phyloP scores from a whole-genome alignment of 257 asterid genomes.

The Solanum raphanifolium region DNA sequence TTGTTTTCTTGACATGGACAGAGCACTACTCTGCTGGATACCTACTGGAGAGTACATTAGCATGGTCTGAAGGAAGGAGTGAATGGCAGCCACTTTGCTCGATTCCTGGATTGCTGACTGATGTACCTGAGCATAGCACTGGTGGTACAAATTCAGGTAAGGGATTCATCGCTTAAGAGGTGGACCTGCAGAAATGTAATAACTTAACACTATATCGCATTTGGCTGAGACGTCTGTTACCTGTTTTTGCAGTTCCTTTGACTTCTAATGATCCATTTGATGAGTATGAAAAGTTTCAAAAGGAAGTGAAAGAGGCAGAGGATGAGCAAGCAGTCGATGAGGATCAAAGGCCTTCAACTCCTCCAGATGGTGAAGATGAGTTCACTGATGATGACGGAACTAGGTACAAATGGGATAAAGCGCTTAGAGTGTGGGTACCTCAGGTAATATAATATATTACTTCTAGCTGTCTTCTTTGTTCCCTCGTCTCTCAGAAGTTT shows the following conservation, averaged over 20 bases:
- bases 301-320: constrained; percentile 67
- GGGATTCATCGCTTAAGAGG: background rate
- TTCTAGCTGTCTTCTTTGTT: background rate
- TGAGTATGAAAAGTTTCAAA: constrained; percentile 84
- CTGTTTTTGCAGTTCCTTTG: constrained; percentile 26
- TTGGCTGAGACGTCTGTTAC: background rate
- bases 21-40: constrained; percentile 80
- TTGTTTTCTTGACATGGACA: constrained; percentile 45
- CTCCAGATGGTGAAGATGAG: constrained; percentile 93
- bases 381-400: constrained; percentile 98
- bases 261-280: constrained; percentile 52
- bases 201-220: background rate
- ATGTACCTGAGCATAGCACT: constrained; percentile 22
- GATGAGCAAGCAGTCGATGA: constrained; percentile 35
- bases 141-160: constrained; percentile 31
- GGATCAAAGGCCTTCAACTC: constrained; percentile 73
- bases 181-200: background rate
- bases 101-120: constrained; percentile 39
- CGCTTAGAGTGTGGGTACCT: constrained; percentile 83
- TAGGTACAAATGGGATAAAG: constrained; percentile 76
- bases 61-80: constrained; percentile 77
- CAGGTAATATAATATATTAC: constrained; percentile 47
- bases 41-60: constrained; percentile 52
- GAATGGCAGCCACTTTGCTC: constrained; percentile 74
- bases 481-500: background rate